Evolutionary conservation across 2,329 filamentous ascomycete genomes (phyloP).

Genomic region (Lachnellula hyalina): DNA sequence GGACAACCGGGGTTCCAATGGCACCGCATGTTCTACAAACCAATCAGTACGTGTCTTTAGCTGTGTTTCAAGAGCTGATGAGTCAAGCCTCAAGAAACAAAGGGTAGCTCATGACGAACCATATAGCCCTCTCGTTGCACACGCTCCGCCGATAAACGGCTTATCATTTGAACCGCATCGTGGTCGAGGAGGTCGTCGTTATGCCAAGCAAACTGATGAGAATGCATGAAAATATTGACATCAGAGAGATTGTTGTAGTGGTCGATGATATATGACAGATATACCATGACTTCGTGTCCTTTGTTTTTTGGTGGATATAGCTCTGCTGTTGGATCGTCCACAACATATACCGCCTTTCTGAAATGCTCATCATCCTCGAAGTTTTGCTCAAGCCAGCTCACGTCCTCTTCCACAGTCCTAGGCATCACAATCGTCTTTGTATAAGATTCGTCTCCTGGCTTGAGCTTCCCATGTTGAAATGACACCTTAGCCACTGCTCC

Average conservation of each 20-base stretch:
- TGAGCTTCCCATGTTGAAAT: constrained; percentile 9
- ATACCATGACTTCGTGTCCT: constrained; percentile 27
- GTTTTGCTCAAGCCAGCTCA: constrained; percentile 20
- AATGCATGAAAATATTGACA: constrained; percentile 31
- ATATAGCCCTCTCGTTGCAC: constrained; percentile 52
- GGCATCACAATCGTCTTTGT: constrained; percentile 21
- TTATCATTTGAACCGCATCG: constrained; percentile 32
- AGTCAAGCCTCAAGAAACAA: too few species aligned
- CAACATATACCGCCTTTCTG: constrained; percentile 20
- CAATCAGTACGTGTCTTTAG: too few species aligned
- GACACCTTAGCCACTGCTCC: background rate
- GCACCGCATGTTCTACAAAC: constrained; percentile 48
- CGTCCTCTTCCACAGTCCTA: constrained; percentile 16
- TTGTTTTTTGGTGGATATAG: constrained; percentile 48
- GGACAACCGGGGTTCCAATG: constrained; percentile 36
- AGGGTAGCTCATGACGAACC: background rate
- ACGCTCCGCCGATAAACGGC: constrained; percentile 20
- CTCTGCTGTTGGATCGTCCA: constrained; percentile 26
- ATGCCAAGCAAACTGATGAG: constrained; percentile 43
- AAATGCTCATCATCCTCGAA: constrained; percentile 13
- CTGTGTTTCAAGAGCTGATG: too few species aligned
- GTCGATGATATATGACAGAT: constrained; percentile 55
- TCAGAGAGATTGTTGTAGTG: constrained; percentile 48
- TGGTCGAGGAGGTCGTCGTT: constrained; percentile 23
- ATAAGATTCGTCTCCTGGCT: constrained; percentile 14